These are phyloP conservation scores for Thelephora terrestris DNA, from an alignment of 1,284 basidiomycete genomes.

Conservation along the genomic window DNA sequence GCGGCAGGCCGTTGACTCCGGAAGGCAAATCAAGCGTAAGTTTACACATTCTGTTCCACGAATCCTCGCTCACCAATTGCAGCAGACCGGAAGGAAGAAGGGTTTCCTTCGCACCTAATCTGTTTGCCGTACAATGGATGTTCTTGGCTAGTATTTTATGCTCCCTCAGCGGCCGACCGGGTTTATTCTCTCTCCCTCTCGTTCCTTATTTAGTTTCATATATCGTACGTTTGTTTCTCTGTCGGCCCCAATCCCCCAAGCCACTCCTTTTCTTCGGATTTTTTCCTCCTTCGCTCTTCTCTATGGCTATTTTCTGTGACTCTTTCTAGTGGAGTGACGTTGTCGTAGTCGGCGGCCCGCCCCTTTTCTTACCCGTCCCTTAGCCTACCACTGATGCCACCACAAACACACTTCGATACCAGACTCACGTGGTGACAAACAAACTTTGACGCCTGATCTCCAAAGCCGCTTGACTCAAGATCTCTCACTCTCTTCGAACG, in stretches of 20 bases:
- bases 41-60: conserved; percentile 9
- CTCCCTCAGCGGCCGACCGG: conserved; percentile 6
- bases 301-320: background rate
- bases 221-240: conserved; percentile 4
- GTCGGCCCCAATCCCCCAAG: background rate
- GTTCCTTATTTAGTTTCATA: conserved; percentile 1
- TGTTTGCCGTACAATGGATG: background rate
- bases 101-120: conserved; percentile 63
- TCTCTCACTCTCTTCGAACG: conserved; percentile 12
- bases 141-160: conserved; percentile 8
- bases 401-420: background rate
- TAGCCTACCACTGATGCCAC: background rate
- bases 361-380: conserved; percentile 1
- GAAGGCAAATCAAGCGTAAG: conserved; percentile 71
- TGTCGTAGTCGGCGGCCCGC: background rate
- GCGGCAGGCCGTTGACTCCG: conserved; percentile 87
- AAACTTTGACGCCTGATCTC: conserved; percentile 2
- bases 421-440: conserved; percentile 2
- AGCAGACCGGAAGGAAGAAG: conserved; percentile 59
- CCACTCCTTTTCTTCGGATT: background rate
- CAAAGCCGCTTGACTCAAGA: conserved; percentile 12
- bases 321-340: background rate
- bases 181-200: no score
- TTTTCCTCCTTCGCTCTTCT: conserved; percentile 2
- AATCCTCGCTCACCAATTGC: background rate